Percentiles rank a stretch among this genome's conserved stretches.
Evolutionary conservation across 2,329 filamentous ascomycete species (phyloP).

Genomic region (Myotisia sp.): DNA sequence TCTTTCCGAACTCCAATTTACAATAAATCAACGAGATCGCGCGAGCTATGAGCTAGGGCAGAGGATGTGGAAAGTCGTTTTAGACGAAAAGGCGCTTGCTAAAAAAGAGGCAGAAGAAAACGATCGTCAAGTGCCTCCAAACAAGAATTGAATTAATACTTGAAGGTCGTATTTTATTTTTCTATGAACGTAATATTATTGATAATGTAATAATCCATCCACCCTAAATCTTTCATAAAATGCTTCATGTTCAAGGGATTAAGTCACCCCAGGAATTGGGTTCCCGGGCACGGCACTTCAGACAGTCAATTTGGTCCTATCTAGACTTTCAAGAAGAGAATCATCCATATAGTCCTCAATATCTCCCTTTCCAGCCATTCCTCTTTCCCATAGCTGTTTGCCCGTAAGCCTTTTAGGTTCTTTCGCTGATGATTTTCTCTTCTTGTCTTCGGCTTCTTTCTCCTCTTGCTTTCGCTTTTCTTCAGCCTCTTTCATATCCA

Average conservation of each 20-base stretch:
- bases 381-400: constrained; percentile 63
- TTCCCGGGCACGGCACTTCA: background rate
- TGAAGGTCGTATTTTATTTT: background rate
- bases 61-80: constrained; percentile 28
- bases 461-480: constrained; percentile 52
- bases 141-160: background rate
- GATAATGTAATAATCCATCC: background rate
- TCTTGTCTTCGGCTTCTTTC: constrained; percentile 67
- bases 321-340: constrained; percentile 43
- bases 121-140: constrained; percentile 1
- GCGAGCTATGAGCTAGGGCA: constrained; percentile 19
- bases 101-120: constrained; percentile 18
- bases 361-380: constrained; percentile 51
- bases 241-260: background rate
- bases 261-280: background rate
- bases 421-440: constrained; percentile 58
- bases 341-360: constrained; percentile 56
- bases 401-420: constrained; percentile 54
- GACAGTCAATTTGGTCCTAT: constrained; percentile 54
- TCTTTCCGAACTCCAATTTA: constrained; percentile 14
- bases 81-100: constrained; percentile 25
- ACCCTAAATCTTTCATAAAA: no score
- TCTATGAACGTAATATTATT: background rate
- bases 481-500: constrained; percentile 66
- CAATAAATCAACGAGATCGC: constrained; percentile 18